Percentiles rank a stretch among this genome's conserved stretches.
phyloP scores from a whole-genome alignment of 495 filamentous ascomycete genomes.

The Chaetomium tenue region DNA sequence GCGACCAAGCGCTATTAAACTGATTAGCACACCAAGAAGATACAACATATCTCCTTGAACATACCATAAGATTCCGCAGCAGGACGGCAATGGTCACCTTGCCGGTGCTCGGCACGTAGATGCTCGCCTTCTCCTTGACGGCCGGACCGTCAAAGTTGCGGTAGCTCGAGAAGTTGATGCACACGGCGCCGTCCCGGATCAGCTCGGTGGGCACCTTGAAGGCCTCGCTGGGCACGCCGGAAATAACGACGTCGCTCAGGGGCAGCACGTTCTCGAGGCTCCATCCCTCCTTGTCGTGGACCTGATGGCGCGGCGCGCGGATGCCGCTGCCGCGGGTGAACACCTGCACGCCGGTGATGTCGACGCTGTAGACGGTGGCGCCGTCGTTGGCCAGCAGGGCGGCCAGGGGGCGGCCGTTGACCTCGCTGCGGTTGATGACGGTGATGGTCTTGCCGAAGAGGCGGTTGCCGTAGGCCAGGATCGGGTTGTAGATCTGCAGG shows the following conservation, averaged over 20 bases:
- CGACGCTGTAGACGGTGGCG: constrained; percentile 90
- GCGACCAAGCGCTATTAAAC: constrained; percentile 42
- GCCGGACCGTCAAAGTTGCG: constrained; percentile 83
- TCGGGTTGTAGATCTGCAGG: constrained; percentile 93
- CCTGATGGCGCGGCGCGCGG: constrained; percentile 76
- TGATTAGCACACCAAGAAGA: background rate
- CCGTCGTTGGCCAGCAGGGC: constrained; percentile 95
- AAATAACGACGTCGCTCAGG: constrained; percentile 88
- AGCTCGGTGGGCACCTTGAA: constrained; percentile 86
- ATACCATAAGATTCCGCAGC: constrained; percentile 76
- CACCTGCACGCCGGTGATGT: constrained; percentile 86
- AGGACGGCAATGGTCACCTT: constrained; percentile 96
- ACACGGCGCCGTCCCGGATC: constrained; percentile 84
- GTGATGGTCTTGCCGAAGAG: constrained; percentile 89
- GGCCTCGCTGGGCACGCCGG: constrained; percentile 79
- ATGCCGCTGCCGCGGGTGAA: constrained; percentile 87
- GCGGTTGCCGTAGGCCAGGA: constrained; percentile 88
- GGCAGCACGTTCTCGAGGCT: constrained; percentile 75
- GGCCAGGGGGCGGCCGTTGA: constrained; percentile 91
- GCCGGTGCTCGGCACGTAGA: constrained; percentile 94
- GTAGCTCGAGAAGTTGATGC: constrained; percentile 95
- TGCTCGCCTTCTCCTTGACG: constrained; percentile 90
- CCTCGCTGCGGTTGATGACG: constrained; percentile 91
- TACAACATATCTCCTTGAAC: background rate
- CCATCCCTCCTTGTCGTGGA: constrained; percentile 72